Evolutionary conservation across 1,139 yeast species (phyloP).

Genomic region (Saccharomyces hybrid): DNA sequence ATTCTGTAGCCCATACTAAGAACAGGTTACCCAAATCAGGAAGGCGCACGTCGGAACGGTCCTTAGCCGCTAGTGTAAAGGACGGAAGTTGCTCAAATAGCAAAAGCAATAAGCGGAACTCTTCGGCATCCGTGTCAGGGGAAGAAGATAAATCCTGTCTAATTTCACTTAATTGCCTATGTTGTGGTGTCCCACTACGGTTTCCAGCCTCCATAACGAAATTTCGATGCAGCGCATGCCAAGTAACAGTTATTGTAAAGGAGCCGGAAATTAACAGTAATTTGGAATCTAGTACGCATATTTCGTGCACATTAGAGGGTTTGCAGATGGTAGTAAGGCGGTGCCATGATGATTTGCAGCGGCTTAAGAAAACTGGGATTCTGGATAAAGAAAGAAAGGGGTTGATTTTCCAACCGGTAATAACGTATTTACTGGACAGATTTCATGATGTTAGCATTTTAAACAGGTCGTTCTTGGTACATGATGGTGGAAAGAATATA

Average conservation of each 20-base stretch:
- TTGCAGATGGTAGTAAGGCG: conserved; percentile 8
- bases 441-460: conserved; percentile 40
- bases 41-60: neutral
- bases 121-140: neutral
- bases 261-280: neutral
- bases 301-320: conserved; percentile 4
- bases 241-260: conserved; percentile 33
- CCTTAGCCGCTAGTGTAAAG: neutral
- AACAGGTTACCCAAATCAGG: neutral
- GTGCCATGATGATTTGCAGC: conserved; percentile 7
- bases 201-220: conserved; percentile 42
- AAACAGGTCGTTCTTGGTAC: conserved; percentile 41
- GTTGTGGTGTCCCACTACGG: conserved; percentile 57
- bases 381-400: conserved; percentile 25
- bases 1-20: neutral
- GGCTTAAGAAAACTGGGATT: conserved; percentile 7
- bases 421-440: conserved; percentile 36
- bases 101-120: neutral
- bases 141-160: neutral
- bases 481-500: conserved; percentile 22
- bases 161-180: conserved; percentile 24
- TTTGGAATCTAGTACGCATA: neutral
- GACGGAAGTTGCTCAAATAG: neutral
- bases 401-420: conserved; percentile 44
- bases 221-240: conserved; percentile 53